These are phyloP conservation scores for Pythium aquatile DNA, from an alignment of 352 stramenopile species.

Conservation along the genomic window DNA sequence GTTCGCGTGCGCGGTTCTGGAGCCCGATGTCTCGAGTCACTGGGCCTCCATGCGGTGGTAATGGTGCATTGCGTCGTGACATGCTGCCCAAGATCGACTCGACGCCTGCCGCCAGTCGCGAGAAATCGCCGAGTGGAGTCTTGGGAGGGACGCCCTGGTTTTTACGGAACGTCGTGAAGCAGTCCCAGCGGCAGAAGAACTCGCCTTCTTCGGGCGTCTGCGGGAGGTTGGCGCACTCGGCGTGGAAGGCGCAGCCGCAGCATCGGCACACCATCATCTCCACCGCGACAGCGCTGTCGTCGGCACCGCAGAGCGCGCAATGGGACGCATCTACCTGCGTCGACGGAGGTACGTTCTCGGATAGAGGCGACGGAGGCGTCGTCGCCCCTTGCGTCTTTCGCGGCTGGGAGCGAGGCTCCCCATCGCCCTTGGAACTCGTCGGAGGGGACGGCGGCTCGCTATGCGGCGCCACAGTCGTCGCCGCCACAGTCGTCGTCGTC, in stretches of 20 bases:
- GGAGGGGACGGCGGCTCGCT: neutral
- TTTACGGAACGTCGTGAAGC: conserved; percentile 53
- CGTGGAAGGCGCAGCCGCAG: conserved; percentile 58
- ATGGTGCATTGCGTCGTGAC: conserved; percentile 7
- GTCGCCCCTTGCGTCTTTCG: neutral
- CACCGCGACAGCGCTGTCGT: conserved; percentile 8
- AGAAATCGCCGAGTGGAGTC: conserved; percentile 23
- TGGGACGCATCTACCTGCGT: conserved; percentile 13
- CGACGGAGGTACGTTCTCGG: conserved; percentile 9
- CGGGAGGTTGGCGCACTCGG: conserved; percentile 59
- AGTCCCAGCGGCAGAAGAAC: conserved; percentile 65
- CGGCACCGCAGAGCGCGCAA: conserved; percentile 15
- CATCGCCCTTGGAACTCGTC: neutral
- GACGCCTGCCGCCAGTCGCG: conserved; percentile 18
- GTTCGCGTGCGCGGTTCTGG: conserved; percentile 2
- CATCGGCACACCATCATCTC: conserved; percentile 55
- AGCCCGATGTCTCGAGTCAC: neutral
- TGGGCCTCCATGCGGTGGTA: neutral
- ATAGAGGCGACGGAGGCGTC: conserved; percentile 7
- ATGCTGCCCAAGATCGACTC: conserved; percentile 19
- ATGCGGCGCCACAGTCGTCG: neutral
- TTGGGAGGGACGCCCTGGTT: conserved; percentile 20
- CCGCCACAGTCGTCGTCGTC: conserved; percentile 3
- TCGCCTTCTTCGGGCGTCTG: conserved; percentile 60
- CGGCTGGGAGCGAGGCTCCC: neutral